Evolutionary conservation across 176 grass and related monocot species (phyloP), one percentile per base, ranked within the genome.

Genomic region (Zea mays): DNA sequence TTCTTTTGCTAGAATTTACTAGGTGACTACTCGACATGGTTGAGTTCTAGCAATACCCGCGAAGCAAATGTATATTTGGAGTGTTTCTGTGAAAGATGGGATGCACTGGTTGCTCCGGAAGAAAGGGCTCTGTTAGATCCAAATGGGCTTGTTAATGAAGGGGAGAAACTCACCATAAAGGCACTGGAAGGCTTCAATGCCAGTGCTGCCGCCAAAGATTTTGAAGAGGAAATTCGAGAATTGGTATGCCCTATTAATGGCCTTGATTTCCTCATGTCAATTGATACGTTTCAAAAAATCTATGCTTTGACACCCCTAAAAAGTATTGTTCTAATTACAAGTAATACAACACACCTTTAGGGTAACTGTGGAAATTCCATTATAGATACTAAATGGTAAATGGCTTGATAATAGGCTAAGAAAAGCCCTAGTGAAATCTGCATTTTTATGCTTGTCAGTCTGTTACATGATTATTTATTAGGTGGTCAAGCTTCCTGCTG

Each of bases 221-320:
- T 95, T 79, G 96, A 99, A 81, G 84, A 95, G 72, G 96, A 99
- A 90, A 86, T 99, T 58, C 75, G 85, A 17, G 90, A 92, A 95
- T 87, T 93, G 92, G 96, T 99, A 78, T 77, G 83, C 80, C 63
- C n/a, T 73, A 58, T 41, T 76, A 61, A 42, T 42, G n/a, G 43
- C 50, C 52, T 20, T 55, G 62, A 75, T 40, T 85, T 41, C 35
- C 36, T 7, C 54, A 46, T 60, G 46, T 36, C 16, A 64, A 37
- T 80, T 21, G 14, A 72, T 78, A 48, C 52, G 60, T 35, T 72
- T 65, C n/a, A 82, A 66, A 83, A 82, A 66, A 83, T 48, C 21
- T 59, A 44, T 83, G 15, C 21, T 60, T 74, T 20, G 9, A 2
- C 34, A 10, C 14, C 4, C 15, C 4, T 36, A 62, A 17, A 52